Evolutionary conservation across 2,329 filamentous ascomycete genomes (phyloP), one percentile per base, ranked within the genome.

Genomic region (Madurella mycetomatis): DNA sequence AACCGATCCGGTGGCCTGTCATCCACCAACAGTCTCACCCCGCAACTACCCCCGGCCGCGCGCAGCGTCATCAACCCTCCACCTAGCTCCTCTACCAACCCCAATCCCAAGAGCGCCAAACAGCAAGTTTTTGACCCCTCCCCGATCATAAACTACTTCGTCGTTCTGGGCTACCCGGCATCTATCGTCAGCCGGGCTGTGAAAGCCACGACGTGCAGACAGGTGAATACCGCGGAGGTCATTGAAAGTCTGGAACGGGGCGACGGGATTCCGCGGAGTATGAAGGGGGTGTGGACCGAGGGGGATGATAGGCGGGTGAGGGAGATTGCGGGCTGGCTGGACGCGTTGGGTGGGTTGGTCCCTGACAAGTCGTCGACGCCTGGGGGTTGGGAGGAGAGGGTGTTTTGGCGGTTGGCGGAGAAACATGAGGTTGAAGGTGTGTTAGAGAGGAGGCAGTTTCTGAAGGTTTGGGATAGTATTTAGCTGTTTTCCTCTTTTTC

Each of bases 381-480:
- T 51, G 16, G 34, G 17, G 16, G 31, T 13, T 16, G 44, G 18
- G 64, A 57, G 53, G 55, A 59, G 41, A 51, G 43, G 41, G 55
- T 25, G 41, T 52, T 46, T 42, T 42, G 53, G 49, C 50, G 61
- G 19, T 52, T 70, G 11, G 58, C 62, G 53, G 56, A 44, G 41
- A 69, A 69, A 58, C 67, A 69, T 54, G 67, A 66, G 2, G 13
- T 12, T 2, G 60, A 63, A 37, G 56, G 61, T 37, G 67, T 69
- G 39, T 57, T 60, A 48, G 56, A 57, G 40, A 60, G 67, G 54
- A 60, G 58, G 53, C 62, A 42, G 48, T 67, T 67, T 55, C 45
- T 69, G 32, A 49, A 12, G 47, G 43, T 9, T 44, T 53, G 30
- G 40, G 57, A 55, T 1, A 12, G 44, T 15, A 37, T 47, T 18